Conservation (phyloP, 768 basidiomycete genomes). For the Rossbeevera mucosa region DNA sequence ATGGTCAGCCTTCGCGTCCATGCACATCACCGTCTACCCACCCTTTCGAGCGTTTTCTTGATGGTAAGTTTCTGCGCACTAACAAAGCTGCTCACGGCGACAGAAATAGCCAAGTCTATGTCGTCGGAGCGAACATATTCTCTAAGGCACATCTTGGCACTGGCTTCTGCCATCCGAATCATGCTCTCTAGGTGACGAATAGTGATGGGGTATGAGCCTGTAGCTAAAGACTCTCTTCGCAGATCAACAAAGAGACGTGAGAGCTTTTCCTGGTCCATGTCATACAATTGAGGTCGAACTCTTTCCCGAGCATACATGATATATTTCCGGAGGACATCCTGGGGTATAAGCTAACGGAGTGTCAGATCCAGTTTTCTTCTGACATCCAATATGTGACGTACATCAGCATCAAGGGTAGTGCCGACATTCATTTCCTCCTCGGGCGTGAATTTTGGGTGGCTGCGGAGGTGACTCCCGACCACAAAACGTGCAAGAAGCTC, state of each 20-base stretch:
- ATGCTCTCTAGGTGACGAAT: constrained; percentile 97
- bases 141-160: constrained; percentile 95
- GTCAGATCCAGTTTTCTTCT: constrained; percentile 9
- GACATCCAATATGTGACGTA: constrained; percentile 37
- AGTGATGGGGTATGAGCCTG: constrained; percentile 98
- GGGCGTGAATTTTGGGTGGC: constrained; percentile 88
- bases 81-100: constrained; percentile 92
- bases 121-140: constrained; percentile 96
- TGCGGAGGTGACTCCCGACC: constrained; percentile 93
- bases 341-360: constrained; percentile 77
- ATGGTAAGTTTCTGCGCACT: constrained; percentile 97
- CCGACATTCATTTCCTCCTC: constrained; percentile 94
- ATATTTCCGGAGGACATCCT: constrained; percentile 94
- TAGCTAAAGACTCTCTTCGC: constrained; percentile 91
- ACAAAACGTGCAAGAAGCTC: constrained; percentile 95
- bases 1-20: constrained; percentile 10
- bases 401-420: constrained; percentile 85
- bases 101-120: constrained; percentile 95
- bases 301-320: constrained; percentile 98
- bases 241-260: constrained; percentile 92
- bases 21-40: constrained; percentile 26
- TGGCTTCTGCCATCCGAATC: constrained; percentile 99
- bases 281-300: constrained; percentile 87
- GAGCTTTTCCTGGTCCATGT: constrained; percentile 94
- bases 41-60: constrained; percentile 95